Conservation (phyloP, 2,329 filamentous ascomycete genomes). For the Hymenoscyphus repandus region DNA sequence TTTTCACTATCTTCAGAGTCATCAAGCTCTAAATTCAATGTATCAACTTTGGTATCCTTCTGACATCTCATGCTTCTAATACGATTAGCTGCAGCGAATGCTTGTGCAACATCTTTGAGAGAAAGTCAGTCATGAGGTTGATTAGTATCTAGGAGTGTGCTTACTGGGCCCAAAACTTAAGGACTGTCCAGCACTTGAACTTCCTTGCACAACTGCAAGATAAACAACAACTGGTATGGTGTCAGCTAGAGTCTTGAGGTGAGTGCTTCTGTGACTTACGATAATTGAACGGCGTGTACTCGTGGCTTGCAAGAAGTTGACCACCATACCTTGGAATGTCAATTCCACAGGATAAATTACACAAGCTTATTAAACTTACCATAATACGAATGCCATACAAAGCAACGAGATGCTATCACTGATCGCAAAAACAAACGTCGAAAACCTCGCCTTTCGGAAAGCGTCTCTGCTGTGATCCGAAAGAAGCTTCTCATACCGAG, state of each 20-base stretch:
- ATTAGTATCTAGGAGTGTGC: background rate
- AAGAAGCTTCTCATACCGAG: conserved; percentile 42
- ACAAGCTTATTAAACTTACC: conserved; percentile 37
- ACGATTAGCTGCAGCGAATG: conserved; percentile 51
- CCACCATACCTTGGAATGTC: conserved; percentile 31
- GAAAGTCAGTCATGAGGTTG: conserved; percentile 5
- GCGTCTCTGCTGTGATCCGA: conserved; percentile 41
- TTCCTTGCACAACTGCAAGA: conserved; percentile 45
- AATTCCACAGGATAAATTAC: too few species aligned
- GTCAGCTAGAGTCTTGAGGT: conserved; percentile 47
- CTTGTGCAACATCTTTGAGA: conserved; percentile 45
- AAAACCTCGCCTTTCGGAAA: conserved; percentile 40
- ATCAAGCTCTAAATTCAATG: conserved; percentile 1
- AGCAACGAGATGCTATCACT: conserved; percentile 50
- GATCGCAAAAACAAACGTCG: conserved; percentile 45
- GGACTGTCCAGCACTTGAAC: conserved; percentile 47
- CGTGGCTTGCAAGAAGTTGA: conserved; percentile 37
- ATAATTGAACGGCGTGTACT: conserved; percentile 31
- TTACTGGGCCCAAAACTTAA: conserved; percentile 43
- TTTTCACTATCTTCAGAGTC: conserved; percentile 28
- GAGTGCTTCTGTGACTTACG: conserved; percentile 34
- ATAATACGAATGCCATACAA: conserved; percentile 55
- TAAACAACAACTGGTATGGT: conserved; percentile 51
- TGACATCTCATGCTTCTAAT: conserved; percentile 40
- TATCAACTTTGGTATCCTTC: background rate